These are phyloP conservation scores for Paecilomyces sp. DNA, from an alignment of 2,329 filamentous ascomycete species.

Conservation along the genomic window DNA sequence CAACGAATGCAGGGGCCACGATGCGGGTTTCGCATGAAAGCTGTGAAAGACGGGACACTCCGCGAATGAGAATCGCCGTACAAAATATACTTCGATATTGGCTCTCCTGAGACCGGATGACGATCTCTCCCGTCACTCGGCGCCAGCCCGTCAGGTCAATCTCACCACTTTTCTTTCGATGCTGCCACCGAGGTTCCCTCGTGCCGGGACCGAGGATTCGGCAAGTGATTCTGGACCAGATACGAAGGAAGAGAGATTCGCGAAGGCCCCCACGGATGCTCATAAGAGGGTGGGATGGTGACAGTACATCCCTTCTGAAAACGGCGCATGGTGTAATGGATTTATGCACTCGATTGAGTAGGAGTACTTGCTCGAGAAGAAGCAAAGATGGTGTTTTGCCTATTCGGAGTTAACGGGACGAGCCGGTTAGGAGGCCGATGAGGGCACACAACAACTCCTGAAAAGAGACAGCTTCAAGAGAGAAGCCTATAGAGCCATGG, in stretches of 20 bases:
- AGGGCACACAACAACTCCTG: not conserved
- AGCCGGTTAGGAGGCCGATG: not conserved
- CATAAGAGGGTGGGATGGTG: not conserved
- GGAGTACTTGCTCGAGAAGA: not conserved
- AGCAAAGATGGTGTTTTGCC: not conserved
- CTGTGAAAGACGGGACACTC: not conserved
- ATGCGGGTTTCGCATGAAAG: not conserved
- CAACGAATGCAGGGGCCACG: not conserved
- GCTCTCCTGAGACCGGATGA: not conserved
- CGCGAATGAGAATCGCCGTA: not conserved
- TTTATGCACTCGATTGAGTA: not conserved
- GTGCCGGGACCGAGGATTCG: not conserved
- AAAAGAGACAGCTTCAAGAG: not conserved
- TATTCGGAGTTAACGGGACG: not conserved
- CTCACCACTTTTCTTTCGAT: not conserved
- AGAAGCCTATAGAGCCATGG: not conserved
- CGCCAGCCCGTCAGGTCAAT: not conserved
- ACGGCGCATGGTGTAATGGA: not conserved
- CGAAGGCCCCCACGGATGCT: not conserved
- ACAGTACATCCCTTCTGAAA: not conserved
- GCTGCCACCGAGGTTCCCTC: not conserved
- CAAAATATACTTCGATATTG: not conserved
- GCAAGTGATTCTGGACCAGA: not conserved
- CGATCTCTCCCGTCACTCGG: not conserved
- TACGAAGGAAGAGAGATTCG: not conserved